Base-by-base conservation (phyloP, 768 basidiomycete genomes). In the Kwoniella mangroviensis region DNA sequence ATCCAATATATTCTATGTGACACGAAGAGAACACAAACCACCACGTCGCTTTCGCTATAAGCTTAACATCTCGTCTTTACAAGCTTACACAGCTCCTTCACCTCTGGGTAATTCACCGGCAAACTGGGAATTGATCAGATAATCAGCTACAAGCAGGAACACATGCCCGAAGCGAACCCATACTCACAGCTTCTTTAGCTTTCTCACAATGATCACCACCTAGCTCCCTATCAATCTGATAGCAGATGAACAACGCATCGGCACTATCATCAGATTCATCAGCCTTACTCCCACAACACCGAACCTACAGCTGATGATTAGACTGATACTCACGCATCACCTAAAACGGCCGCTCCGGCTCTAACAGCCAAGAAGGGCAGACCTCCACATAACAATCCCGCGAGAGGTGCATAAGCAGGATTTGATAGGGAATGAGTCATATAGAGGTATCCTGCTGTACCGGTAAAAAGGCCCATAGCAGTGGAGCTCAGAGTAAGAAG, bases 361-460 rank as follows among this genome's bases (percentile, higher is more conserved):
- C 91, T 78, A 0, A 92, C 90, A 41, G 93, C 92, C 22, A 94
- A 85, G 5, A 90, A 91, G 0, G 92, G 92, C 19, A 92, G 88
- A 11, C 88, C 89, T 3, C 90, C 93, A 24, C 90, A 91, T 3
- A 95, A 84, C 17, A 95, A 73, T 0, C 91, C 89, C 22, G 91
- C 91, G 13, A 89, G 86, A 9, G 94, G 85, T 0, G 93, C 92
- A 75, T 91, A 87, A 56, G 89, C 82, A 0, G 92, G 92, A 26
- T 89, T 88, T 19, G 82, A 80, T 22, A 93, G 83, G 0, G 91
- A 90, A 82, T 93, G 92, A 2, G 92, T 91, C n/a, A 93, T 91
- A 74, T 95, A 92, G 21, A 98, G 83, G 81, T 96, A 97, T 4
- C 93, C 91, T 45, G 88, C 84, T 34, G 95, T 85, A 15, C 92